Evolutionary conservation across 345 rosid genomes (phyloP), one percentile per base, ranked within the genome.

Genomic region (Diplotaxis tenuifolia): DNA sequence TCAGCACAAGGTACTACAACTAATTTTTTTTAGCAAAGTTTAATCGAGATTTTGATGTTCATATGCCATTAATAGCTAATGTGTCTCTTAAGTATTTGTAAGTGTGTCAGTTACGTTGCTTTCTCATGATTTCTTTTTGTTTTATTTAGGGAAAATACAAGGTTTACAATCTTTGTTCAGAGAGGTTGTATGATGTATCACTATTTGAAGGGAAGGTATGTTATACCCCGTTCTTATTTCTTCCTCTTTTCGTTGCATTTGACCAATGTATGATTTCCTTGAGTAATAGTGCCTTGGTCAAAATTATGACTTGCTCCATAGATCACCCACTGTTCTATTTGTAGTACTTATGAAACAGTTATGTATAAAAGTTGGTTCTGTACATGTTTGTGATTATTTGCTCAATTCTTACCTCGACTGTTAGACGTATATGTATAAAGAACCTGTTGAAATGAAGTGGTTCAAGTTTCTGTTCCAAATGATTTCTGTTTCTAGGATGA

Each of bases 161-260:
- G 81, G 96, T 90, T 15, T 91, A 91, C 81, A 91, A 91, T 76
- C 94, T 91, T 79, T 91, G 96, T 81, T 87, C 87, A 16, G 96
- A 91, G 88, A 87, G 95, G 82, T 82, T 91, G 54, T 91, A 91
- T 81, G 96, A 91, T 82, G 92, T 92, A 68, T 91, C 96, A 4
- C 73, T 91, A 54, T 84, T 91, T 77, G 96, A 88, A 84, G 96
- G 96, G 67, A 91, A 91, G 96, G 96, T 90, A 69, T 62, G 82
- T 40, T 40, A 47, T 45, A 54, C 4, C 19, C 6, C 23, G 45
- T 6, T 9, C 29, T 0, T 36, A 9, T 62, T 18, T 38, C 22
- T 19, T 36, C 38, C 45, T 19, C 7, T 38, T 29, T 27, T 61
- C 58, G 18, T 21, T 78, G 52, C 58, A 77, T 67, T 57, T 69